These are phyloP conservation scores for Kazachstania bromeliacearum DNA, from an alignment of 805 yeast species.

Conservation along the genomic window DNA sequence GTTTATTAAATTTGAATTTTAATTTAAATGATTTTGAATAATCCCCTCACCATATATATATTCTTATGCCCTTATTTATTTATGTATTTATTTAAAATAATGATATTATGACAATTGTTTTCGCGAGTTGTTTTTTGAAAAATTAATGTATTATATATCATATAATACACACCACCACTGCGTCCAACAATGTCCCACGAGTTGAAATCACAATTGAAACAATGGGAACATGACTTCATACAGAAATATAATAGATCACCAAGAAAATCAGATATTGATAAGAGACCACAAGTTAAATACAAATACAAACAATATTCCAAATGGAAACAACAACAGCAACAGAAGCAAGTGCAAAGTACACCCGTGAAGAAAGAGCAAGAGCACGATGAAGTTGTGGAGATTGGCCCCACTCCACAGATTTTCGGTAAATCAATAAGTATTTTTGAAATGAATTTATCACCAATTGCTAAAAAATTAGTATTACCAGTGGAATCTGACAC, in stretches of 20 bases:
- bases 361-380: background rate
- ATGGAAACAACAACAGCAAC: conserved; percentile 13
- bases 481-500: conserved; percentile 15
- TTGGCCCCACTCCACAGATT: conserved; percentile 86
- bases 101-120: too few relatives aligned
- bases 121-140: too few relatives aligned
- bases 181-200: background rate
- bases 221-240: conserved; percentile 45
- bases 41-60: background rate
- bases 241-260: conserved; percentile 37
- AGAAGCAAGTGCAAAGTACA: background rate
- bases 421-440: conserved; percentile 67
- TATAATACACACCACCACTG: background rate
- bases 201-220: conserved; percentile 35
- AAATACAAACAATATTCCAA: conserved; percentile 30
- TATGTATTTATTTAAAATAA: too few relatives aligned
- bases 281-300: conserved; percentile 27
- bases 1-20: background rate
- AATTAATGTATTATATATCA: background rate
- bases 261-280: conserved; percentile 37
- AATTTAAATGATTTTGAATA: background rate
- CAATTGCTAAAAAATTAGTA: conserved; percentile 13
- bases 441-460: conserved; percentile 44
- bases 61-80: background rate
- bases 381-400: conserved; percentile 3